These are phyloP conservation scores for Patellifolia procumbens DNA, from an alignment of 179 eudicot genomes.

Conservation along the genomic window DNA sequence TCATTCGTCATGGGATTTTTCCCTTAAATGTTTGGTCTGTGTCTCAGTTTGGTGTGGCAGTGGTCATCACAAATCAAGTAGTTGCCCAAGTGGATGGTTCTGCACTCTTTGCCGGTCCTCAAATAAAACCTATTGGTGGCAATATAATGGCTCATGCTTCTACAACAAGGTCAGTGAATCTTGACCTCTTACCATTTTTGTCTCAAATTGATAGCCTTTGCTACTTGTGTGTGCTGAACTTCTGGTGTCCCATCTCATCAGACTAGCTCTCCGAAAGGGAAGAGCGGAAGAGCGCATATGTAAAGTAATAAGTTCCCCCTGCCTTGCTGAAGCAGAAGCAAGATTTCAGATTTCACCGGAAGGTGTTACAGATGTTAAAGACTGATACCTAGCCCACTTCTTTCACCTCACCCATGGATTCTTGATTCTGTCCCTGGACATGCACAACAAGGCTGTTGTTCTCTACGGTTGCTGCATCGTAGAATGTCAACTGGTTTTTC, in stretches of 20 bases:
- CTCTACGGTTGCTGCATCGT: neutral
- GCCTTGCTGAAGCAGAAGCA: constrained; percentile 96
- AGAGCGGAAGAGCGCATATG: constrained; percentile 96
- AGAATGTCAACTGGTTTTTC: neutral
- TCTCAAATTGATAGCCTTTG: neutral
- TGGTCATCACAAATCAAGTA: constrained; percentile 96
- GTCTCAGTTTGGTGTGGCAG: constrained; percentile 86
- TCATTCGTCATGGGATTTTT: neutral
- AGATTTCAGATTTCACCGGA: constrained; percentile 80
- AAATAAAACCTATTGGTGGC: constrained; percentile 94
- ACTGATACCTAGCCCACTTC: constrained; percentile 31
- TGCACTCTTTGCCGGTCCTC: constrained; percentile 93
- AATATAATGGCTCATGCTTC: constrained; percentile 99
- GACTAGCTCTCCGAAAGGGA: constrained; percentile 92
- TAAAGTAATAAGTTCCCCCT: constrained; percentile 95
- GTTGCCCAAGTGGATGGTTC: constrained; percentile 98
- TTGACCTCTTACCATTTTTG: neutral
- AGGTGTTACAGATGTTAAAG: constrained; percentile 88
- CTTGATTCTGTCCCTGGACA: neutral
- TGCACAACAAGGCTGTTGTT: neutral
- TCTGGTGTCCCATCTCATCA: constrained; percentile 21
- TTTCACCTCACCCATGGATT: constrained; percentile 5
- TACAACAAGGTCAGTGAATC: constrained; percentile 69
- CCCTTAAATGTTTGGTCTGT: neutral
- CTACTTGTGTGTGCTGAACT: neutral